These are phyloP conservation scores for Russula virescens DNA, from an alignment of 768 basidiomycete genomes.

Conservation along the genomic window DNA sequence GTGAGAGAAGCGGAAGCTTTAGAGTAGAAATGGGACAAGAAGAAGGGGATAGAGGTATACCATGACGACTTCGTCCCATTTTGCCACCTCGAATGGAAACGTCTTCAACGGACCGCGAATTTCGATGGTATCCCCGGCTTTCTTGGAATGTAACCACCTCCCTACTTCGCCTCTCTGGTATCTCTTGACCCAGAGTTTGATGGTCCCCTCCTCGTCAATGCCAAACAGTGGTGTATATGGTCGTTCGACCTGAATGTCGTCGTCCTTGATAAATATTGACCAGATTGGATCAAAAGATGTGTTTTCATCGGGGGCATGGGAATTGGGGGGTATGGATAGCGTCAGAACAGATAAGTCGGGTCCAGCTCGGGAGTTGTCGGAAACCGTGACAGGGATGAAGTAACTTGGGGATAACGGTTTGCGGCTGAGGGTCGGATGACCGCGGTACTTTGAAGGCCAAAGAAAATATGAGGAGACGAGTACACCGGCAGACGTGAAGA, in stretches of 20 bases:
- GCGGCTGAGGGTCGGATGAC: conserved; percentile 36
- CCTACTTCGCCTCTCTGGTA: conserved; percentile 77
- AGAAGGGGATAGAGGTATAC: conserved; percentile 32
- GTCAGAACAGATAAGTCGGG: conserved; percentile 60
- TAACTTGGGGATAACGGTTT: conserved; percentile 31
- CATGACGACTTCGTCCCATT: conserved; percentile 80
- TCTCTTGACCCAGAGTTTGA: conserved; percentile 77
- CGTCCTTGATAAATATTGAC: conserved; percentile 79
- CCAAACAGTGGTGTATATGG: conserved; percentile 80
- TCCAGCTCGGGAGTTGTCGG: conserved; percentile 47
- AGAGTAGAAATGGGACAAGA: background rate
- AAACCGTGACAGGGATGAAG: conserved; percentile 55
- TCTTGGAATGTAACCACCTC: conserved; percentile 73
- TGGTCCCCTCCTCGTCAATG: conserved; percentile 56
- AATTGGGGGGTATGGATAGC: conserved; percentile 45
- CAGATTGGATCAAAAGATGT: conserved; percentile 43
- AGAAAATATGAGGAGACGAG: conserved; percentile 47
- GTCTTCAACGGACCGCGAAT: conserved; percentile 71
- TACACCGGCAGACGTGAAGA: conserved; percentile 36
- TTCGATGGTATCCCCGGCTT: conserved; percentile 61
- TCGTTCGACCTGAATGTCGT: conserved; percentile 83
- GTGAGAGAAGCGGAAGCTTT: background rate
- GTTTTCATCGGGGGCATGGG: conserved; percentile 23
- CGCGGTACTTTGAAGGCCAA: conserved; percentile 43
- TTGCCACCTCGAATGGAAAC: conserved; percentile 49